Percentiles rank a stretch among this genome's conserved stretches.
Evolutionary conservation across 805 yeast species (phyloP).

Genomic region (Metschnikowia cerradonensis): DNA sequence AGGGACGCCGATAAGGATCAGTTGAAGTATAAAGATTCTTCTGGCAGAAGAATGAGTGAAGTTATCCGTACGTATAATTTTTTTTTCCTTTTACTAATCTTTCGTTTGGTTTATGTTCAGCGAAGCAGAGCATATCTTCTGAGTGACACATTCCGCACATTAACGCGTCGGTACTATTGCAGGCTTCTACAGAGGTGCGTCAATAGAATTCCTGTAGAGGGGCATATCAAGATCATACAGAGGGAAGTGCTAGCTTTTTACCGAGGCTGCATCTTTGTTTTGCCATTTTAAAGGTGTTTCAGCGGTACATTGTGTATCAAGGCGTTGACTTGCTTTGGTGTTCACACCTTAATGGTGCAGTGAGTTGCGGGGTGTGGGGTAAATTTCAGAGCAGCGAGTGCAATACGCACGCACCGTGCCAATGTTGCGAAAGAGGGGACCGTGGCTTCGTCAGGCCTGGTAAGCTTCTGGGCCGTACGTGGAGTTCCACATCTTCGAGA

Average conservation of each 20-base stretch:
- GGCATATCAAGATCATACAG: too few species aligned
- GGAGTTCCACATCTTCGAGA: background rate
- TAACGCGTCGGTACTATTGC: background rate
- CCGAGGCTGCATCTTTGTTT: background rate
- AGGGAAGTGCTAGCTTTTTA: too few species aligned
- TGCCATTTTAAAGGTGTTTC: background rate
- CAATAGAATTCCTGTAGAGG: too few species aligned
- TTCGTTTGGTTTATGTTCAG: background rate
- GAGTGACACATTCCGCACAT: background rate
- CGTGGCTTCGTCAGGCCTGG: background rate
- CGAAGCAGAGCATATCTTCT: background rate
- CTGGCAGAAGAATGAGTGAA: conserved; percentile 23
- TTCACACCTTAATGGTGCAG: background rate
- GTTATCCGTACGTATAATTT: conserved; percentile 32
- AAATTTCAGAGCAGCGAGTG: conserved; percentile 5
- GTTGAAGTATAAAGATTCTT: conserved; percentile 13
- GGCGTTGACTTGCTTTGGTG: background rate
- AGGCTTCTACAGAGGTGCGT: too few species aligned
- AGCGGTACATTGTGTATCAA: background rate
- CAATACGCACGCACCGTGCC: conserved; percentile 9
- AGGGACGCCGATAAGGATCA: conserved; percentile 22
- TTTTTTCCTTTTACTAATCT: conserved; percentile 10
- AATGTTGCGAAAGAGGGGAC: conserved; percentile 12
- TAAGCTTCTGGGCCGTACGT: background rate
- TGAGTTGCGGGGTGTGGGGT: conserved; percentile 13